phyloP scores from a whole-genome alignment of 805 yeast genomes.

The Starmerella gropengiesseri region DNA sequence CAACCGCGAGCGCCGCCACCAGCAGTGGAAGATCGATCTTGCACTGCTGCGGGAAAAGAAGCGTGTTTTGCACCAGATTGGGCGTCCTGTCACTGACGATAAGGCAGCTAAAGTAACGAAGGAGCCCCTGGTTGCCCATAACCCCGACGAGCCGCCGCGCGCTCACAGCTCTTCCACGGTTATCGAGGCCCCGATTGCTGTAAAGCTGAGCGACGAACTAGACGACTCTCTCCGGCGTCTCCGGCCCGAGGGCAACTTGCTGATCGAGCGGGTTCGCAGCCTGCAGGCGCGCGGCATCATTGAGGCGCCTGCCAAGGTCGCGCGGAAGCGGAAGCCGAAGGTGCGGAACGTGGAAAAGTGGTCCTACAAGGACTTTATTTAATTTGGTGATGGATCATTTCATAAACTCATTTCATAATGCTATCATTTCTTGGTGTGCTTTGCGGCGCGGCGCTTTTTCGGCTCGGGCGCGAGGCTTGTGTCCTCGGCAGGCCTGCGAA shows the following conservation, averaged over 20 bases:
- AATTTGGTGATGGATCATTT: not conserved
- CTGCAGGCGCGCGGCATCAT: conserved; percentile 78
- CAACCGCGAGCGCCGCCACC: conserved; percentile 56
- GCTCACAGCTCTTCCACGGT: conserved; percentile 39
- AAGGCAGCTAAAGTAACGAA: conserved; percentile 8
- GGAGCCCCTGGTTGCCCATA: conserved; percentile 18
- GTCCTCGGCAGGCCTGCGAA: no score
- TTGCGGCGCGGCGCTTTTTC: not conserved
- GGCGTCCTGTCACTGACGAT: no score
- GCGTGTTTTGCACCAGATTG: conserved; percentile 10
- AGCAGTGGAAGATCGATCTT: conserved; percentile 50
- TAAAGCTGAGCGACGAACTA: conserved; percentile 81
- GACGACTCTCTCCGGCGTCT: conserved; percentile 72
- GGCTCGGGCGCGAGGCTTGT: no score
- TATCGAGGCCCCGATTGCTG: conserved; percentile 44
- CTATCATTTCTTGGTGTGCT: conserved; percentile 7
- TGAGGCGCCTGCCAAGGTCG: conserved; percentile 69
- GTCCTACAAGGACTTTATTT: conserved; percentile 71
- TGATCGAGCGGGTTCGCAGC: conserved; percentile 69
- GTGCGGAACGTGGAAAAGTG: conserved; percentile 81
- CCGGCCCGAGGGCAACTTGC: conserved; percentile 81
- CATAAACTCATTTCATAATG: not conserved
- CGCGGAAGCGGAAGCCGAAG: conserved; percentile 45
- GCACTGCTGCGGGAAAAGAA: conserved; percentile 24
- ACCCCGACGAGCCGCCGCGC: conserved; percentile 22